Evolutionary conservation across 306 rosid species (phyloP).

Genomic region (Fragaria nilgerrensis): DNA sequence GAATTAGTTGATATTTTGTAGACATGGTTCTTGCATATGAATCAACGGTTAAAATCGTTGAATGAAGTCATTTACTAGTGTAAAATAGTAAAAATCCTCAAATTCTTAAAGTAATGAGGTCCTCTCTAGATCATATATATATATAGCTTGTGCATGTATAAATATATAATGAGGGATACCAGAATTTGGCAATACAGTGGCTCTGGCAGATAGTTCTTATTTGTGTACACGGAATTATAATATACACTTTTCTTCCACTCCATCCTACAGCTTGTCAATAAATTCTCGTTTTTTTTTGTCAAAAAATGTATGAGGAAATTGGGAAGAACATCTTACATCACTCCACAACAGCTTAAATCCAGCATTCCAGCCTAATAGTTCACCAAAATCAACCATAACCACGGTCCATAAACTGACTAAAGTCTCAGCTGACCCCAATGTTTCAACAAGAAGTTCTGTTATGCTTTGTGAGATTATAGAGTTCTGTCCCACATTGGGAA

Average conservation of each 20-base stretch:
- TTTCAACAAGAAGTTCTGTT: background rate
- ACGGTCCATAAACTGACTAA: background rate
- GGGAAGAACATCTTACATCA: background rate
- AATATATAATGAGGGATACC: background rate
- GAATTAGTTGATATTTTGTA: no score
- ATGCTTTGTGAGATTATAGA: background rate
- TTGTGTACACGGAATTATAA: background rate
- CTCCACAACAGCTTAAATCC: background rate
- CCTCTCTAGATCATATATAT: no score
- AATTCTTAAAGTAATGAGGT: no score
- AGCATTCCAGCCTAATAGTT: background rate
- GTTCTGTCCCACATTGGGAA: background rate
- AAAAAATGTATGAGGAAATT: background rate
- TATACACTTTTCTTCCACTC: background rate
- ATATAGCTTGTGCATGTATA: background rate
- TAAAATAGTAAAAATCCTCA: no score
- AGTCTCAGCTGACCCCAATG: background rate
- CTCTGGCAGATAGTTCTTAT: background rate
- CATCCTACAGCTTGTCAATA: background rate
- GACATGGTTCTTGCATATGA: no score
- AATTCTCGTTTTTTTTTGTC: background rate
- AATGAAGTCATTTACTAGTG: no score
- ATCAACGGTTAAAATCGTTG: no score
- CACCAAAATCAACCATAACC: background rate
- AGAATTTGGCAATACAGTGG: slow-evolving; percentile 14